phyloP scores from a whole-genome alignment of 345 rosid genomes.

The Capsella bursapastoris region DNA sequence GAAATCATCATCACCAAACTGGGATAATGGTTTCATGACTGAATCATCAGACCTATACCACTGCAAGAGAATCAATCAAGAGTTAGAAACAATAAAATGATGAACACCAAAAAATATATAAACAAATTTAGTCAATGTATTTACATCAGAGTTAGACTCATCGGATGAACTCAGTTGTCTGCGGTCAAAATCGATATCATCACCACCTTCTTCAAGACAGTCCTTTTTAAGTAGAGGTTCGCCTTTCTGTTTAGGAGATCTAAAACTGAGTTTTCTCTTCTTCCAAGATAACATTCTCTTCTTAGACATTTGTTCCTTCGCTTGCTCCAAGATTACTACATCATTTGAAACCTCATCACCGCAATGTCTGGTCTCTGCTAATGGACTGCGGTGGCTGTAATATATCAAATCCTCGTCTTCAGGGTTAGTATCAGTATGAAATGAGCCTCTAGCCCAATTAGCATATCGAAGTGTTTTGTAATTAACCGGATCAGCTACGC shows the following conservation, averaged over 20 bases:
- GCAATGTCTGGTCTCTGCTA: constrained; percentile 64
- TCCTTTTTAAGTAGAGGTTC: constrained; percentile 93
- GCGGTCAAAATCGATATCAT: constrained; percentile 96
- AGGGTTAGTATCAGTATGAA: constrained; percentile 55
- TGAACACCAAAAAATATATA: neutral
- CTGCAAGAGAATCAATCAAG: constrained; percentile 50
- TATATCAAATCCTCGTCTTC: constrained; percentile 83
- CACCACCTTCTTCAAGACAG: constrained; percentile 97
- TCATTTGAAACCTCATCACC: constrained; percentile 48
- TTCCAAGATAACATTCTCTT: constrained; percentile 84
- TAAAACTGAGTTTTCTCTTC: constrained; percentile 87
- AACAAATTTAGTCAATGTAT: constrained; percentile 9
- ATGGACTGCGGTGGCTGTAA: constrained; percentile 66
- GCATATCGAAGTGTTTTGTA: constrained; percentile 85
- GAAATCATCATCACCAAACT: constrained; percentile 94
- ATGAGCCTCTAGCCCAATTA: constrained; percentile 75
- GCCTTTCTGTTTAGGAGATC: constrained; percentile 84
- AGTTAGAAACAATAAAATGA: constrained; percentile 3
- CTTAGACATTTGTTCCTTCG: constrained; percentile 56
- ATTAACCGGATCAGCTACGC: constrained; percentile 67
- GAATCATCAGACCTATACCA: constrained; percentile 73
- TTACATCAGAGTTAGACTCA: constrained; percentile 52
- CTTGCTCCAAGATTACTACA: constrained; percentile 54
- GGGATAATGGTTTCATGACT: constrained; percentile 62
- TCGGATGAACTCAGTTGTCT: constrained; percentile 92